Conservation (phyloP, 163 green algal species). For the Chlorella variabilis region DNA sequence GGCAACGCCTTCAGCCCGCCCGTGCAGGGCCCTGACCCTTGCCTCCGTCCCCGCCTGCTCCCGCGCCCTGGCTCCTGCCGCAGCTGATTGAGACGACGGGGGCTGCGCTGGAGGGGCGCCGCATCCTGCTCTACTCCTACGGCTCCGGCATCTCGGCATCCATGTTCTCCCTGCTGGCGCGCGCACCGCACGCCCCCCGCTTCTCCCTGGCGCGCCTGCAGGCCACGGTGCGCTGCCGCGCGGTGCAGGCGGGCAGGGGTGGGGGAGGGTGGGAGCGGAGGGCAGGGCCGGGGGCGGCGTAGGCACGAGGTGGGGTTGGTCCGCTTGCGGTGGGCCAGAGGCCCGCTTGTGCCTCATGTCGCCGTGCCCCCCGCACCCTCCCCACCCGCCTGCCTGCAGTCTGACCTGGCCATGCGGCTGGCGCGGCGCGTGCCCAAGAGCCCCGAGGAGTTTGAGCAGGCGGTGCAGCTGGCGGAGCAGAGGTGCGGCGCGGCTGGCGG, state of each 20-base stretch:
- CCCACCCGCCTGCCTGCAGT: constrained; percentile 16
- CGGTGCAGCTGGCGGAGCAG: constrained; percentile 40
- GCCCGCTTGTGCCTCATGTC: too few species aligned
- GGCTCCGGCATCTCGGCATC: constrained; percentile 74
- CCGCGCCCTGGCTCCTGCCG: too few species aligned
- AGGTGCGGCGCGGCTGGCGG: background rate
- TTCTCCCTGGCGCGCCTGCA: constrained; percentile 46
- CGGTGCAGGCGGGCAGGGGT: too few species aligned
- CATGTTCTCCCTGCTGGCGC: constrained; percentile 66
- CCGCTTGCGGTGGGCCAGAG: background rate
- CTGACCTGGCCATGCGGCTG: constrained; percentile 49
- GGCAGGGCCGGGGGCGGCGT: background rate
- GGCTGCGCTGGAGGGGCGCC: constrained; percentile 54
- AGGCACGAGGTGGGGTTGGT: background rate
- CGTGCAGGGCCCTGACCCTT: too few species aligned
- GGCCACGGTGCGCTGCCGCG: constrained; percentile 15
- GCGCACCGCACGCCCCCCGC: constrained; percentile 25
- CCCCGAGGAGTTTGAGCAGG: constrained; percentile 45
- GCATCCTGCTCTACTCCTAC: constrained; percentile 85
- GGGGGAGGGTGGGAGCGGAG: background rate
- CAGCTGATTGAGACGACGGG: constrained; percentile 55
- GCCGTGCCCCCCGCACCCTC: background rate
- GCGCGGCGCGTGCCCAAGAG: constrained; percentile 16
- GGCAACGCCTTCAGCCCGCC: too few species aligned
- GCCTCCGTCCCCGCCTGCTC: too few species aligned